Percentiles rank a stretch among this genome's conserved stretches.
Conservation (phyloP, 2,329 filamentous ascomycete genomes). For the Colletotrichum ledebouriae region DNA sequence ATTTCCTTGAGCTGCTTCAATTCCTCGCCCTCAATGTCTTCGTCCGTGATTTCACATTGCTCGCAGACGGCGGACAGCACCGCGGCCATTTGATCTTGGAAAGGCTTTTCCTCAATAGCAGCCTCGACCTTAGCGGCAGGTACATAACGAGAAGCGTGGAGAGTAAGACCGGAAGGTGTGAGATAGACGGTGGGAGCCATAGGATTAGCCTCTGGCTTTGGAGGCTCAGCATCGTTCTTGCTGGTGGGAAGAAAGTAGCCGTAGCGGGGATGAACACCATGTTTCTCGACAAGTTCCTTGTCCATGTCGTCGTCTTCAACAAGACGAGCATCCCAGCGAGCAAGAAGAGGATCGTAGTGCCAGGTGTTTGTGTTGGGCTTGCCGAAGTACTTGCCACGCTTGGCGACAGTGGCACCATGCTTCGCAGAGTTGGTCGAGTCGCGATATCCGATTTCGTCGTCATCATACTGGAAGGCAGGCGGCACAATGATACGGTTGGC, state of each 20-base stretch:
- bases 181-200: conserved; percentile 64
- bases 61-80: conserved; percentile 56
- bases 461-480: conserved; percentile 61
- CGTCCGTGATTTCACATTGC: conserved; percentile 48
- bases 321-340: conserved; percentile 65
- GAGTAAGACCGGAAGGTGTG: conserved; percentile 60
- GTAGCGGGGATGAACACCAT: conserved; percentile 65
- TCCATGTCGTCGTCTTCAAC: conserved; percentile 65
- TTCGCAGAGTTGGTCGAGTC: conserved; percentile 69
- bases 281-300: conserved; percentile 61
- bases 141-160: conserved; percentile 61
- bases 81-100: conserved; percentile 46
- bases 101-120: conserved; percentile 29
- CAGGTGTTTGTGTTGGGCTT: conserved; percentile 66
- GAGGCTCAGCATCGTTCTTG: conserved; percentile 58
- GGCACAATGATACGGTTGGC: conserved; percentile 69
- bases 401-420: conserved; percentile 65
- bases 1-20: conserved; percentile 51
- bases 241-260: conserved; percentile 66
- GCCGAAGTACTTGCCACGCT: conserved; percentile 67
- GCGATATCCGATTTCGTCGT: conserved; percentile 70
- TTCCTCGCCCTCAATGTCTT: conserved; percentile 53
- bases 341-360: conserved; percentile 67
- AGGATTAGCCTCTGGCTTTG: conserved; percentile 58
- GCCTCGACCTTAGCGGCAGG: conserved; percentile 45